Evolutionary conservation across 1,284 basidiomycete genomes (phyloP), one percentile per base, ranked within the genome.

Genomic region (Amylostereum chailletii): DNA sequence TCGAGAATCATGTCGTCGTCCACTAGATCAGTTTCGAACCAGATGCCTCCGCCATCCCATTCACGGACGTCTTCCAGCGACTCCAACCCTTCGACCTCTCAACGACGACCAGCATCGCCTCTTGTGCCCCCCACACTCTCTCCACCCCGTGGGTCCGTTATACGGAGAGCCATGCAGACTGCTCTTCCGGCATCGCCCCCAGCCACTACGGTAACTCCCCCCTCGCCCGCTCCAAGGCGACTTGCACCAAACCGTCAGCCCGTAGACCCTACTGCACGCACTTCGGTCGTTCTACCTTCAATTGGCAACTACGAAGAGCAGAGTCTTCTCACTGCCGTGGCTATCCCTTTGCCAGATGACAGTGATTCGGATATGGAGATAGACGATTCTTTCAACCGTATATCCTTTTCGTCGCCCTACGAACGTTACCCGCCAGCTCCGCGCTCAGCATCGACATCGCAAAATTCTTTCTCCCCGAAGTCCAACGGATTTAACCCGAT

Each of bases 321-420:
- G 45, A 81, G 83, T n/a, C 66, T 88, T 3, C 71, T 89, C 44
- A 68, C 84, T 41, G 84, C 86, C 2, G 77, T 81, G 52, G 71
- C 71, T 34, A 80, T 87, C 42, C 86, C 86, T 9, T 72, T 87
- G 33, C 86, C 87, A 5, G 79, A 81, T 52, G 83, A 84, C 57
- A 80, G 75, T 56, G 85, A 86, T 57, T 83, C 79, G 1, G 84
- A 85, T 45, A 63, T 68, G 65, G 72, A 75, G 26, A 50, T 61
- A 53, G 77, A 78, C 51, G 71, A 74, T 33, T 76, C 79, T 5
- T 60, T 74, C 39, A 80, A 86, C 51, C 67, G 81, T 29, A 72
- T 87, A 63, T 85, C 85, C 3, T 87, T 89, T 58, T 86, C 86
- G 2, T 69, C 79, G 33, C 79, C 83, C 9, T 84, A 75, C 57